A percentile compares a stretch with the other conserved stretches of the same genome.
Evolutionary conservation across 139 green algal genomes (phyloP).

Genomic region (Closterium sp.): DNA sequence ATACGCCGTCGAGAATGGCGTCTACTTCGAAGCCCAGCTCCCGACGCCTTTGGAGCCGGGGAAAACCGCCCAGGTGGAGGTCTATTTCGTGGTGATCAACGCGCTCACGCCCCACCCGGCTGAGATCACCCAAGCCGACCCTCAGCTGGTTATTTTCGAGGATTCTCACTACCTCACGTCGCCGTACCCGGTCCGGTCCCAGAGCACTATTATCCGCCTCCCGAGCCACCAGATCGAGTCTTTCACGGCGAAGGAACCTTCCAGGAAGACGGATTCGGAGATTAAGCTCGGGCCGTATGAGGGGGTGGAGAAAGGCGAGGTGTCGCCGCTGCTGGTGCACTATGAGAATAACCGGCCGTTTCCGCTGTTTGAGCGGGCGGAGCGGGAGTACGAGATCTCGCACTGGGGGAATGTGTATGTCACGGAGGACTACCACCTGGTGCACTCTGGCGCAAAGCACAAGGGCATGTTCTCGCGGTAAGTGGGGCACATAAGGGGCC

Average conservation of each 20-base stretch:
- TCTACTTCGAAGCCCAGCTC: conserved; percentile 16
- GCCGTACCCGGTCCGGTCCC: conserved; percentile 64
- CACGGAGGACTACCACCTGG: conserved; percentile 80
- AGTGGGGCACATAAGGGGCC: not conserved
- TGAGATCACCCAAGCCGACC: conserved; percentile 67
- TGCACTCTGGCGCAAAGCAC: conserved; percentile 64
- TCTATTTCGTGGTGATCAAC: conserved; percentile 33
- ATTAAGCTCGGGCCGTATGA: conserved; percentile 60
- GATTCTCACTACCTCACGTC: conserved; percentile 63
- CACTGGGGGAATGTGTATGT: conserved; percentile 90
- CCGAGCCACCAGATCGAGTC: conserved; percentile 54
- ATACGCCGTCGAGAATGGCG: conserved; percentile 12
- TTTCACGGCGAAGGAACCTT: conserved; percentile 52
- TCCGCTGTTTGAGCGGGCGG: conserved; percentile 58
- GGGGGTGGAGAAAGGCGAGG: conserved; percentile 42
- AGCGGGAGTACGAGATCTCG: conserved; percentile 84
- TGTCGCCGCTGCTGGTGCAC: conserved; percentile 66
- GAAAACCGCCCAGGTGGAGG: conserved; percentile 27
- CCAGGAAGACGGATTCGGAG: conserved; percentile 31
- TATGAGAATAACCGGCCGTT: conserved; percentile 81
- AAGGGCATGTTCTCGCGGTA: conserved; percentile 61
- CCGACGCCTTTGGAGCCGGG: conserved; percentile 3
- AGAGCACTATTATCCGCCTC: conserved; percentile 64
- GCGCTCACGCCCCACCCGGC: conserved; percentile 63
- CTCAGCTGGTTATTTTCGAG: conserved; percentile 70